phyloP scores from a whole-genome alignment of 2,329 filamentous ascomycete species.

The Conoideocrella luteorostrata region DNA sequence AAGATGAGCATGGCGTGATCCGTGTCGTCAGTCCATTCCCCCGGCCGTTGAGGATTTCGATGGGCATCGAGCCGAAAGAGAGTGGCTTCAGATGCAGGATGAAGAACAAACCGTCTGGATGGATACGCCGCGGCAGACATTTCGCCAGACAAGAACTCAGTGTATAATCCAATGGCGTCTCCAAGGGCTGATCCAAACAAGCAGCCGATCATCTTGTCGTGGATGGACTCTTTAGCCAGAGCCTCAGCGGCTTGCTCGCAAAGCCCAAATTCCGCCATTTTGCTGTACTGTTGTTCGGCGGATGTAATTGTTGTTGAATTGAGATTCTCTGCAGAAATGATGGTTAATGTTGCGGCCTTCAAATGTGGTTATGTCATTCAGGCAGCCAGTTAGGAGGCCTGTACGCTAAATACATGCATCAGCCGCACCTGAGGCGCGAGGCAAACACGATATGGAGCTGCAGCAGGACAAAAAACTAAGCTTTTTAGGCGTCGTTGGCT shows the following conservation, averaged over 20 bases:
- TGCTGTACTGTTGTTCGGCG: no score
- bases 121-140: conserved; percentile 30
- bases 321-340: no score
- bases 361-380: no score
- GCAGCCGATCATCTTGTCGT: conserved; percentile 35
- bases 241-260: conserved; percentile 10
- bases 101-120: conserved; percentile 31
- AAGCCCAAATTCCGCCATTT: no score
- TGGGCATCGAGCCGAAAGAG: conserved; percentile 38
- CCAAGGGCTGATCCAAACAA: conserved; percentile 46
- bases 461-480: no score
- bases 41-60: conserved; percentile 32
- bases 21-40: conserved; percentile 50
- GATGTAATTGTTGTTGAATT: no score
- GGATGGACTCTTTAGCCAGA: conserved; percentile 18
- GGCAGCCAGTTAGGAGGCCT: no score
- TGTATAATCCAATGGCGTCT: conserved; percentile 49
- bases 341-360: no score
- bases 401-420: no score
- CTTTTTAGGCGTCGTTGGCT: no score
- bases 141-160: conserved; percentile 39
- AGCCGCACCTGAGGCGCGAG: no score
- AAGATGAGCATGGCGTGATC: conserved; percentile 45
- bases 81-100: conserved; percentile 28
- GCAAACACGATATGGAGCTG: no score